Base-by-base conservation (phyloP, 805 yeast species). In the Hanseniaspora osmophila region DNA sequence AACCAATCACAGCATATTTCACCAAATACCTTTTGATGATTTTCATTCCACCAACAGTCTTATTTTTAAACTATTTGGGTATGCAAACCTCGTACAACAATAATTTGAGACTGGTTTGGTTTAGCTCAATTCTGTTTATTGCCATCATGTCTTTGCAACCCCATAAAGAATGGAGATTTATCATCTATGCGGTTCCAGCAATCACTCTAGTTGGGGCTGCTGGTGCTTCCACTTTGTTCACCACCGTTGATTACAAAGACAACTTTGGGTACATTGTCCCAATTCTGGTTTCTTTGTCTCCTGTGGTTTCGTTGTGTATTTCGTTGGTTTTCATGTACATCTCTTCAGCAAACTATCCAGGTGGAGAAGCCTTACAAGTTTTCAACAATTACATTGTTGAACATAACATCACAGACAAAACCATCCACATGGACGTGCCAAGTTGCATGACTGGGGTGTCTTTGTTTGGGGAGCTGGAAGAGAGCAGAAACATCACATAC, bases 81-180 rank as follows among this genome's bases (percentile, higher is more conserved):
- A 3, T 57, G 62, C 41, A 61, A 58, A 46, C 57, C 59, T 33
- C 68, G 62, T 42, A 61, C 65, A 22, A 56, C 58, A 13, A 45
- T 16, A 56, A 54, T 17, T 53, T 75, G 33, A 69, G 73, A 37
- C 61, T 78, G 6, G 55, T 79, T 27, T 67, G 74, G 1, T 48
- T 73, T 15, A 66, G 85, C 1, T 64, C 82, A 0, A 38, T 78
- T 1, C 43, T 74, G 13, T 88, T 67, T 56, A 69, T 87, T n/a
- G 49, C 66, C 1, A 54, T 76, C 5, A 71, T 87, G 72, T 86
- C 96, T 0, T 59, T 80, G 44, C 92, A 84, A 60, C 87, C 92
- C 2, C 96, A 90, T 55, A 90, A 90, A 59, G 97, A 90, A 66
- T 85, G 94, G 94, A 73, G 96, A 53, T 90, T 90, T 56, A 77